Percentiles rank a stretch among this genome's conserved stretches.
These are phyloP conservation scores for Adansonia grandidieri DNA, from an alignment of 441 rosid species.

Conservation along the genomic window DNA sequence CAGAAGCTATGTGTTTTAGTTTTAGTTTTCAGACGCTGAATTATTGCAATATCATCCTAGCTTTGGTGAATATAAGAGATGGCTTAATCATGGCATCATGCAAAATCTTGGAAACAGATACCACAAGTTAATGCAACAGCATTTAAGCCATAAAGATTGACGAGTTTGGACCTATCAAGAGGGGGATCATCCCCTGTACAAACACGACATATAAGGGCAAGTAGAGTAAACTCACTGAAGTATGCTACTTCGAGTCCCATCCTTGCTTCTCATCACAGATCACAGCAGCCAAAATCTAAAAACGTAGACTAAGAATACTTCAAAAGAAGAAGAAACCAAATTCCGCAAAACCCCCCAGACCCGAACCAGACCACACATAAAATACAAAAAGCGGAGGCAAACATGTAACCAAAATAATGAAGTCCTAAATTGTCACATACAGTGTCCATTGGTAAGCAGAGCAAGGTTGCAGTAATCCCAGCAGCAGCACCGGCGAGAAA, in stretches of 20 bases:
- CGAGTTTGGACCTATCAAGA: not conserved
- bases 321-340: constrained; percentile 8
- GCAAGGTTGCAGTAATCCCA: constrained; percentile 81
- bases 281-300: not conserved
- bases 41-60: not conserved
- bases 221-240: constrained; percentile 18
- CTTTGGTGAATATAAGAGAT: not conserved
- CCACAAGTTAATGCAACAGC: not conserved
- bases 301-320: constrained; percentile 16
- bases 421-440: constrained; percentile 42
- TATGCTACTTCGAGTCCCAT: constrained; percentile 6
- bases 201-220: not conserved
- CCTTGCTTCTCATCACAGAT: constrained; percentile 13
- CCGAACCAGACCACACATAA: constrained; percentile 3
- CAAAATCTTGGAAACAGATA: not conserved
- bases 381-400: not conserved
- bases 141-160: constrained; percentile 4
- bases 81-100: not conserved
- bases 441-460: constrained; percentile 90
- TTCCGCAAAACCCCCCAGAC: not conserved
- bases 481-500: constrained; percentile 91
- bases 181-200: not conserved
- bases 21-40: not conserved
- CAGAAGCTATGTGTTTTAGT: not conserved
- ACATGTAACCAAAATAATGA: not conserved